Conservation (phyloP, 495 filamentous ascomycete genomes). For the Neurospora sp. region DNA sequence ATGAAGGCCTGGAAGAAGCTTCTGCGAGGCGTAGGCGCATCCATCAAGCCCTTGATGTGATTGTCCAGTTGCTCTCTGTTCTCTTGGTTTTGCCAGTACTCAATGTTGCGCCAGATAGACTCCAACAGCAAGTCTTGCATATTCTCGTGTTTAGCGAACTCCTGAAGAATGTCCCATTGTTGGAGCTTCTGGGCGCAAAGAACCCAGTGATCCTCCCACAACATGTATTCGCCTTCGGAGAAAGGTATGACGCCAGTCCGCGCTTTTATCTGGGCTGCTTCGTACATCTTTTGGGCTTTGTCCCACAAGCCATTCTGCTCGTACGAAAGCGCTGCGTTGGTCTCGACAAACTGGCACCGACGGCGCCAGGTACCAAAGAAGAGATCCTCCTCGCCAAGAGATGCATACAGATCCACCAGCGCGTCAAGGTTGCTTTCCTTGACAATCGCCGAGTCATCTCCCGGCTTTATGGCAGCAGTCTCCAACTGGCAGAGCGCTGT, state of each 20-base stretch:
- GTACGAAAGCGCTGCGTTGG: conserved; percentile 90
- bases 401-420: conserved; percentile 78
- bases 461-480: conserved; percentile 68
- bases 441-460: conserved; percentile 71
- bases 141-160: conserved; percentile 99
- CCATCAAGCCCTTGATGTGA: conserved; percentile 90
- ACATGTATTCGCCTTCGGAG: conserved; percentile 92
- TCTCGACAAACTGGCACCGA: conserved; percentile 89
- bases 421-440: conserved; percentile 93
- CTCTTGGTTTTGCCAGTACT: conserved; percentile 78
- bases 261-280: conserved; percentile 92
- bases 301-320: conserved; percentile 99
- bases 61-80: conserved; percentile 82
- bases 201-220: conserved; percentile 99
- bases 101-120: conserved; percentile 85
- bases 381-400: conserved; percentile 86
- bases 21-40: conserved; percentile 86
- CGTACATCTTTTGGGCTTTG: conserved; percentile 91
- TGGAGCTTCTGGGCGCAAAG: conserved; percentile 96
- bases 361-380: conserved; percentile 98
- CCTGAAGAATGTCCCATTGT: conserved; percentile 93
- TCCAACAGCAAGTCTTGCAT: conserved; percentile 95
- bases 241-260: conserved; percentile 87
- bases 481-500: conserved; percentile 77
- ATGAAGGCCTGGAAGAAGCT: conserved; percentile 98